Evolutionary conservation across 2,329 filamentous ascomycete genomes (phyloP), one percentile per base, ranked within the genome.

Genomic region (Chrysoporthe cubensis): DNA sequence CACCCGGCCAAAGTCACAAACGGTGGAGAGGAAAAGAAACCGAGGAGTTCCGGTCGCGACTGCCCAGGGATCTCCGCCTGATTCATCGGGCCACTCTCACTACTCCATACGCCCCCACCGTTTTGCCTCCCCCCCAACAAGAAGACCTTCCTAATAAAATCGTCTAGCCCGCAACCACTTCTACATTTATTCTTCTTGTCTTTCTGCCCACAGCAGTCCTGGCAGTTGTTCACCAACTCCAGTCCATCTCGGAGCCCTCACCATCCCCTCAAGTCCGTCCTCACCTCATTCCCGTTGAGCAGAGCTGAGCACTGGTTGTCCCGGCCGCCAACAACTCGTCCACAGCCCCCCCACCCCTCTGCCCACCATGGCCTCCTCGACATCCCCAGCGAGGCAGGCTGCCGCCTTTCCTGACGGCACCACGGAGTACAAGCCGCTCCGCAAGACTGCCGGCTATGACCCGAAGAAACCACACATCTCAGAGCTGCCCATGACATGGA

Each of bases 401-500:
- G 76, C 79, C 70, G 77, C 79, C 75, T 80, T 83, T 71, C 78
- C 80, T 40, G 85, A 87, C 74, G 85, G 85, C 78, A 87, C 85
- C 62, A 83, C 80, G 70, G 85, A 87, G 73, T 85, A 86, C 77
- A 80, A 84, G 73, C 84, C 84, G 69, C 78, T 83, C 59, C 83
- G 84, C 61, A 80, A 80, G 73, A 66, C 60, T 14, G 54, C 52
- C 44, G 21, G 52, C 18, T 80, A 81, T 72, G 86, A 89, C 69
- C 56, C 78, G 68, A 83, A 90, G 83, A 97, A 96, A 83, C 87
- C 90, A 76, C 93, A 97, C 80, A 96, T 97, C 80, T 89, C 92
- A 72, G 93, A 96, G 72, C 87, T 88, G 71, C 91, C 91, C 67
- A 90, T 96, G 74, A 97, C 92, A 69, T 86, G 84, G 80, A 83